Evolutionary conservation across 441 rosid genomes (phyloP).

Genomic region (Eutrema salsugineum): DNA sequence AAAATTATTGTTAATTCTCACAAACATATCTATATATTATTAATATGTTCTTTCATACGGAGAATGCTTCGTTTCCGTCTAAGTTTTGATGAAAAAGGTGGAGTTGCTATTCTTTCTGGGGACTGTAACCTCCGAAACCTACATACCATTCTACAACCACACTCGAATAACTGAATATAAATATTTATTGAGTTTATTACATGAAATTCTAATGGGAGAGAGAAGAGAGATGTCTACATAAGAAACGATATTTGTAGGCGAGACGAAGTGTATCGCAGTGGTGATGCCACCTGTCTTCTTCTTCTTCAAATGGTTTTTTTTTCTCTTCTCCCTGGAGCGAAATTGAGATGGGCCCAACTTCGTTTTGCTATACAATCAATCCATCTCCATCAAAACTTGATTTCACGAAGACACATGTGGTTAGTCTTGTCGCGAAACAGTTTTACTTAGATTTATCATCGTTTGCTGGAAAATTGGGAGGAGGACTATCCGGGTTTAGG

Average conservation of each 20-base stretch:
- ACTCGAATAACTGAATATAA: background rate
- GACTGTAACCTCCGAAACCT: no score
- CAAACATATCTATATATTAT: no score
- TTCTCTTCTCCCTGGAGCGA: background rate
- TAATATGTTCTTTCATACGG: no score
- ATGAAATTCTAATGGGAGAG: slow-evolving; percentile 22
- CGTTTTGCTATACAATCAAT: slow-evolving; percentile 45
- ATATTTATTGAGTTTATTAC: background rate
- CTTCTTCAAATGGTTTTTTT: background rate
- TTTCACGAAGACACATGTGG: slow-evolving; percentile 50
- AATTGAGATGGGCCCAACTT: slow-evolving; percentile 54
- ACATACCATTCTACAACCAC: no score
- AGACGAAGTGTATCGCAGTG: slow-evolving; percentile 10
- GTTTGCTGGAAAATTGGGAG: slow-evolving; percentile 27
- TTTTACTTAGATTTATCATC: slow-evolving; percentile 42
- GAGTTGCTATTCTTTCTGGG: no score
- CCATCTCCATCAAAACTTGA: slow-evolving; percentile 44
- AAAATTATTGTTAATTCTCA: no score
- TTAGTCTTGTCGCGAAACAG: slow-evolving; percentile 34
- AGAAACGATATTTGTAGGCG: slow-evolving; percentile 16
- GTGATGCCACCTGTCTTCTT: slow-evolving; percentile 25
- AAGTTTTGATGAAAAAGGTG: no score
- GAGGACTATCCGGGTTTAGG: slow-evolving; percentile 15
- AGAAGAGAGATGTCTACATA: slow-evolving; percentile 8
- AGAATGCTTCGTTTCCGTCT: no score